Conservation (phyloP, 805 yeast genomes). For the Candida nemodendra region DNA sequence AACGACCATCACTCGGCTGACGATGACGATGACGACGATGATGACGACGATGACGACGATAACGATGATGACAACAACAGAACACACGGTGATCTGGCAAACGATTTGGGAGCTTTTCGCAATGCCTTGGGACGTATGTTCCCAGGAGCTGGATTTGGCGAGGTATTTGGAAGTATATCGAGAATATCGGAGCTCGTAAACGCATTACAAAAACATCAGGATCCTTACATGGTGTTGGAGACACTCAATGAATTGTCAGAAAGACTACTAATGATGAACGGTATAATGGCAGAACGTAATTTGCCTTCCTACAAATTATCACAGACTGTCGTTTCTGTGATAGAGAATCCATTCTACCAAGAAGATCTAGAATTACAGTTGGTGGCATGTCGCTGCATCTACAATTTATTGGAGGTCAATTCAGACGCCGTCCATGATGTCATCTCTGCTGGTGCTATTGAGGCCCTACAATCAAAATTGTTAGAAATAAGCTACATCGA, state of each 20-base stretch:
- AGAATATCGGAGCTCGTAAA: slow-evolving; percentile 32
- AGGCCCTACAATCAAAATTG: slow-evolving; percentile 62
- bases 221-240: slow-evolving; percentile 61
- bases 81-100: slow-evolving; percentile 11
- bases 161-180: slow-evolving; percentile 23
- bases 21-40: slow-evolving; percentile 7
- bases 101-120: slow-evolving; percentile 21
- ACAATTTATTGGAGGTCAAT: slow-evolving; percentile 75
- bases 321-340: slow-evolving; percentile 51
- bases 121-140: slow-evolving; percentile 28
- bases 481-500: slow-evolving; percentile 81
- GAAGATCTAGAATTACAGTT: slow-evolving; percentile 79
- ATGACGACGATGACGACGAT: slow-evolving; percentile 20
- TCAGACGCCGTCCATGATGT: slow-evolving; percentile 62
- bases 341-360: slow-evolving; percentile 54
- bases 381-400: slow-evolving; percentile 79
- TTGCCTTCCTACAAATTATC: slow-evolving; percentile 62
- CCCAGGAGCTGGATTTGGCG: slow-evolving; percentile 30
- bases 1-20: slow-evolving; percentile 22
- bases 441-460: slow-evolving; percentile 63
- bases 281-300: slow-evolving; percentile 57
- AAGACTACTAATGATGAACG: slow-evolving; percentile 61
- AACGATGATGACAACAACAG: slow-evolving; percentile 20
- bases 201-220: slow-evolving; percentile 45
- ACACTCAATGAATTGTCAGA: slow-evolving; percentile 65